Conservation (phyloP, 148 eudicot genomes). For the Rhododendron williamsianum region DNA sequence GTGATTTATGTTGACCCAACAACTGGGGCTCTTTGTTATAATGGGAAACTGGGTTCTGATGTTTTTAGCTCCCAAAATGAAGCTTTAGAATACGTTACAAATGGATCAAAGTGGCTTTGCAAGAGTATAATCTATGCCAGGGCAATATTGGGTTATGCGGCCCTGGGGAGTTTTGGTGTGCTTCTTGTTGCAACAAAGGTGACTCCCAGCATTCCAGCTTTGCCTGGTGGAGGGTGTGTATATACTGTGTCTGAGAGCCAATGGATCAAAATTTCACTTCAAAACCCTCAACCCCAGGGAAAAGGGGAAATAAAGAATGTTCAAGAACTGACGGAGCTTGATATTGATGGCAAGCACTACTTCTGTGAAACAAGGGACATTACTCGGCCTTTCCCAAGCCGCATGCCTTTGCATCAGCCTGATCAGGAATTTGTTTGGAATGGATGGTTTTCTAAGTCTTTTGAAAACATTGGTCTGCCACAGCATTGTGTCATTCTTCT, state of each 20-base stretch:
- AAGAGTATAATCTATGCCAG: conserved; percentile 59
- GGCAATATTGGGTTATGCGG: conserved; percentile 88
- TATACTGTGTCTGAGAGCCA: conserved; percentile 83
- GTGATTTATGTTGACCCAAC: conserved; percentile 93
- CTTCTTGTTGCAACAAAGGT: conserved; percentile 88
- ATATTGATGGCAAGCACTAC: conserved; percentile 91
- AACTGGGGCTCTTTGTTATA: conserved; percentile 70
- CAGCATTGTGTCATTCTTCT: conserved; percentile 84
- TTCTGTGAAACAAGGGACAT: conserved; percentile 91
- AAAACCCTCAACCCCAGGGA: conserved; percentile 80
- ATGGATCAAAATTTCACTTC: conserved; percentile 85
- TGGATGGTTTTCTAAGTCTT: conserved; percentile 75
- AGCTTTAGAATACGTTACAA: conserved; percentile 75
- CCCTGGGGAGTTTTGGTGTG: conserved; percentile 71
- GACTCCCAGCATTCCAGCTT: conserved; percentile 58
- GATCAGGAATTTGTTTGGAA: conserved; percentile 98
- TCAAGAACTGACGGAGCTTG: conserved; percentile 74
- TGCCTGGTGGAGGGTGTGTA: conserved; percentile 88
- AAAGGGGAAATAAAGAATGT: conserved; percentile 84
- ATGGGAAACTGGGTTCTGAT: conserved; percentile 63
- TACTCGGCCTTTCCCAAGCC: conserved; percentile 91
- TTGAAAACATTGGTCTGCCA: conserved; percentile 77
- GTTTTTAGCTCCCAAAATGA: conserved; percentile 77
- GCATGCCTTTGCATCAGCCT: conserved; percentile 65
- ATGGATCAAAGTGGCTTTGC: conserved; percentile 74